Base-by-base conservation (phyloP, 2,329 filamentous ascomycete species). In the Ophiostoma sp. region DNA sequence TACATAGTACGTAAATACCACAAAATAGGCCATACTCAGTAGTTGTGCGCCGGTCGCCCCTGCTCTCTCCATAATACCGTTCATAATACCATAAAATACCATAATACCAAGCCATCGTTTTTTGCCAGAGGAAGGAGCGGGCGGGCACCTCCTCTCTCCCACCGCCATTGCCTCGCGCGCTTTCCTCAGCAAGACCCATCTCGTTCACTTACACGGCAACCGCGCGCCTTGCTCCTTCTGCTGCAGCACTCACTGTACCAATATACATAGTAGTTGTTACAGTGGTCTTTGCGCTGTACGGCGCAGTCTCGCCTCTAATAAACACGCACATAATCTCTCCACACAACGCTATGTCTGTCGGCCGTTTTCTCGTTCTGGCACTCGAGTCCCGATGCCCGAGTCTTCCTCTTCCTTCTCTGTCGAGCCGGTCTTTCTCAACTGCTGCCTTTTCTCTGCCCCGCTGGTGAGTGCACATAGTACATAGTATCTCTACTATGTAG, bases 171-270 rank as follows among this genome's bases (percentile, higher is more conserved):
- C 17, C 36, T 35, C n/a, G 67, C 69, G 65, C 54, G 52, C 69
- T 57, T 70, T 67, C 69, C 66, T 54, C 33, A 64, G 68, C 57
- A 54, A 62, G 65, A 67, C 31, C 36, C 54, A 36, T 52, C 31
- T 65, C 67, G 44, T 57, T 39, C 41, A 27, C 65, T 36, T 72
- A 71, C 68, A 72, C 66, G 66, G 67, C 57, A 71, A 69, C 72
- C 72, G 62, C 71, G 68, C 31, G 60, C 71, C 66, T 70, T 68
- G 65, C 67, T 62, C 69, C 65, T 68, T 39, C 68, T 64, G 44
- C 65, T 67, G 4, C n/a, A 39, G 52, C 60, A 7, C 62, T 39
- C 33, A n/a, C 17, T 48, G 44, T 48, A 17, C n/a, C 20, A 31
- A 31, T 31, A 31, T 31, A n/a, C n/a, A n/a, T n/a, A n/a, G n/a